Evolutionary conservation across 306 rosid genomes (phyloP), one percentile per base, ranked within the genome.

Genomic region (Cajanus cajan): DNA sequence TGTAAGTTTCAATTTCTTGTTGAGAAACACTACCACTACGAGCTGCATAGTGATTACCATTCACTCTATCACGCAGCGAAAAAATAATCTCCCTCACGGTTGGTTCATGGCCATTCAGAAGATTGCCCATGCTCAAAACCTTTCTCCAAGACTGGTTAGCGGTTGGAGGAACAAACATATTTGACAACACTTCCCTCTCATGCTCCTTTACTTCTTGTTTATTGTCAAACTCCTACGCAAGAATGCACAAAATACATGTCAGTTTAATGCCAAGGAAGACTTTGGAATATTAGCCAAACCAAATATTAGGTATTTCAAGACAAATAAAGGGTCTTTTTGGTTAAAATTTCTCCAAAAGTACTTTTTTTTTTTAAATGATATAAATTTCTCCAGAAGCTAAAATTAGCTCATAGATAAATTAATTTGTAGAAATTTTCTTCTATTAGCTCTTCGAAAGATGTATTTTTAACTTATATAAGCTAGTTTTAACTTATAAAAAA

Each of bases 101-200:
- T 34, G 99, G 94, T 86, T 95, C 98, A 39, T 91, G 98, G n/a
- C 99, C 98, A 54, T 91, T 95, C 81, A 95, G 94, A 85, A 93
- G 97, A 88, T 95, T 95, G n/a, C 98, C 99, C 97, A 95, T 85
- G 97, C 98, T 93, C 77, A 93, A 73, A 55, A 95, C 96, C 85
- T 89, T 93, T 82, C 99, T 88, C 99, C 99, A 93, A 22, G 96
- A 93, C 77, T 91, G 99, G 85, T 91, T 95, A 0, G 99, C 98
- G 1, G 91, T 87, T 8, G 99, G 99, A 81, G 89, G 85, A 22
- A 83, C 84, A 63, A 93, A 95, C 97, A 95, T 89, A 71, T 78
- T 89, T 59, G 98, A 93, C 77, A 95, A 86, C 15, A 83, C 84
- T 16, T 50, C 79, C 86, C 97, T 93, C 87, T 95, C 98, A 28